Evolutionary conservation across 2,329 filamentous ascomycete genomes (phyloP).

Genomic region (Immersiporthe knoxdaviesiana): DNA sequence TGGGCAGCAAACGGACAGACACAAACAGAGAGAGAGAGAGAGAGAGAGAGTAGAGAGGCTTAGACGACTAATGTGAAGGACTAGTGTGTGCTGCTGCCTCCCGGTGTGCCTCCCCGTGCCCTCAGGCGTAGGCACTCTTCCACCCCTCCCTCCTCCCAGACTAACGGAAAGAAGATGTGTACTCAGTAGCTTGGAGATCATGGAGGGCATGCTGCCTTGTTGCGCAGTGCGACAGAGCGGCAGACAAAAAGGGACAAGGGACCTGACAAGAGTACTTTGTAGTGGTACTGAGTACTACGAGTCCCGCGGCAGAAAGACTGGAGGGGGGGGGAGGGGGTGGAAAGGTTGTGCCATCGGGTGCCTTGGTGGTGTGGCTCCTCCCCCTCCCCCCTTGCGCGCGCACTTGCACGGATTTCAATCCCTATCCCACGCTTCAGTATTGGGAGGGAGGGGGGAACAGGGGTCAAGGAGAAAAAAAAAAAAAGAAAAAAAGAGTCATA

Average conservation of each 20-base stretch:
- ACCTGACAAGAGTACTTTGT: conserved; percentile 11
- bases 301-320: background rate
- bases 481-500: conserved; percentile 12
- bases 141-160: background rate
- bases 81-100: conserved; percentile 28
- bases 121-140: conserved; percentile 14
- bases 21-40: conserved; percentile 16
- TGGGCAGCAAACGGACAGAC: conserved; percentile 27
- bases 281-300: conserved; percentile 14
- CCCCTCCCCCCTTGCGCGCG: conserved; percentile 3
- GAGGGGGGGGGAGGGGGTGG: background rate
- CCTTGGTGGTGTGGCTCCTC: background rate
- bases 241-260: conserved; percentile 14
- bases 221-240: conserved; percentile 17
- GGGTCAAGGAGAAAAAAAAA: conserved; percentile 1
- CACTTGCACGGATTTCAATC: conserved; percentile 12
- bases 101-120: conserved; percentile 1
- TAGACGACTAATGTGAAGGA: conserved; percentile 12
- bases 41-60: conserved; percentile 18
- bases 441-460: background rate
- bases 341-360: background rate
- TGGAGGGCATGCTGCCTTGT: conserved; percentile 27
- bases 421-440: conserved; percentile 14
- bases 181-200: conserved; percentile 16
- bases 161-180: conserved; percentile 16